Evolutionary conservation across 2,329 filamentous ascomycete species (phyloP), one percentile per base, ranked within the genome.

Genomic region (Exutisphaerella laricina): DNA sequence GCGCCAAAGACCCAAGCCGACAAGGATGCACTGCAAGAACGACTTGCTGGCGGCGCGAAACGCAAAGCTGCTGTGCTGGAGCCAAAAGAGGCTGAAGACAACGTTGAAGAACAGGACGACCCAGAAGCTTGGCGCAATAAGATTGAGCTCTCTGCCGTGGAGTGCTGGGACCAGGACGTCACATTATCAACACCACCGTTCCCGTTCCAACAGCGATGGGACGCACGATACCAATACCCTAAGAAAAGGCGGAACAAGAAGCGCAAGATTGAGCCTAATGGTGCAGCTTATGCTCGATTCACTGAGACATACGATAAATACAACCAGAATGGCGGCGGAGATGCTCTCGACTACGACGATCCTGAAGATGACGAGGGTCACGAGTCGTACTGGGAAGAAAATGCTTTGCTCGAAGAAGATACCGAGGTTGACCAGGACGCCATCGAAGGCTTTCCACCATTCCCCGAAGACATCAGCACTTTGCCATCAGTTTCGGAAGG

Each of bases 201-300:
- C 58, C 89, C 89, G 0, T 96, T 96, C 62, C 72, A 85, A 12
- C 88, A 96, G 63, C 55, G 59, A 17, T 96, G 89, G 90, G 87
- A 94, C 63, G 75, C 78, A 3, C 82, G 88, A 48, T 85, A 89
- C 56, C 74, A 65, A 57, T 43, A 61, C 62, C 49, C 61, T 53
- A 45, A 66, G 63, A 50, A 64, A 58, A 55, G 51, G 41, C 44
- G 66, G 70, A 69, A 72, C 10, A 79, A 75, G 58, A 77, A 78
- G 53, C 70, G 73, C 47, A 75, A 75, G 54, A 67, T 65, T 28
- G 61, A 71, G 47, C 59, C 62, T 13, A 35, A 68, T 23, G 43
- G 30, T 12, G 25, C 72, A 52, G 61, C 70, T 40, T 62, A 69
- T 43, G 63, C 68, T 29, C 58, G 68, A 30, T 58, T 63, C 13